phyloP scores from a whole-genome alignment of 257 asterid genomes.

The Plantago major region DNA sequence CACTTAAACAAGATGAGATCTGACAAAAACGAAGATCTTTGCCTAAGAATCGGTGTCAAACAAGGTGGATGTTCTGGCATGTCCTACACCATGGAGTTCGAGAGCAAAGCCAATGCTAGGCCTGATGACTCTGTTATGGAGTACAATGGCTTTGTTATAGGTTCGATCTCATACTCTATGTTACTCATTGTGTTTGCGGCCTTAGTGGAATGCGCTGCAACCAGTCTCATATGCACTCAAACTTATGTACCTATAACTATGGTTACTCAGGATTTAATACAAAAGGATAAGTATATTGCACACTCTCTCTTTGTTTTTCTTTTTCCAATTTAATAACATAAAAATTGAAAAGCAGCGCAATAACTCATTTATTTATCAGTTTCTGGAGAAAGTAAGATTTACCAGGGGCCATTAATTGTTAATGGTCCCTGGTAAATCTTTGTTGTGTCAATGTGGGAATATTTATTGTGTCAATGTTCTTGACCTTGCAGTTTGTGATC shows the following conservation, averaged over 20 bases:
- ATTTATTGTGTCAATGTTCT: neutral
- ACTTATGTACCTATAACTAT: neutral
- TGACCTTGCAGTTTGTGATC: slow-evolving; percentile 77
- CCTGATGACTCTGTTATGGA: slow-evolving; percentile 87
- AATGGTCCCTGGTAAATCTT: no score
- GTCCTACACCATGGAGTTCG: slow-evolving; percentile 97
- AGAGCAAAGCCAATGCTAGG: slow-evolving; percentile 63
- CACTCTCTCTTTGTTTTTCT: no score
- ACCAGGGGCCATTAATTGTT: no score
- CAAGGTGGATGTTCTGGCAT: slow-evolving; percentile 99
- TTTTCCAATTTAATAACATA: no score
- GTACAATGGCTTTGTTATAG: slow-evolving; percentile 74
- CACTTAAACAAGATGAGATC: slow-evolving; percentile 77
- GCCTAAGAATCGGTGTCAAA: slow-evolving; percentile 90
- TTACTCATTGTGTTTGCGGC: neutral
- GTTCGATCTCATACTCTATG: slow-evolving; percentile 30
- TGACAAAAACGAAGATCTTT: slow-evolving; percentile 57
- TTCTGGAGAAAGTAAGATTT: no score
- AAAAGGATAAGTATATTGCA: neutral
- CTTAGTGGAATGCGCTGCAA: neutral
- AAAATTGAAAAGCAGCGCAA: no score
- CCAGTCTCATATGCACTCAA: neutral
- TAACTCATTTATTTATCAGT: no score
- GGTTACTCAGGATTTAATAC: neutral
- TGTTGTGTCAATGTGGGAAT: neutral